Conservation (phyloP, 1,284 basidiomycete species). For the Rhizoctonia solani region DNA sequence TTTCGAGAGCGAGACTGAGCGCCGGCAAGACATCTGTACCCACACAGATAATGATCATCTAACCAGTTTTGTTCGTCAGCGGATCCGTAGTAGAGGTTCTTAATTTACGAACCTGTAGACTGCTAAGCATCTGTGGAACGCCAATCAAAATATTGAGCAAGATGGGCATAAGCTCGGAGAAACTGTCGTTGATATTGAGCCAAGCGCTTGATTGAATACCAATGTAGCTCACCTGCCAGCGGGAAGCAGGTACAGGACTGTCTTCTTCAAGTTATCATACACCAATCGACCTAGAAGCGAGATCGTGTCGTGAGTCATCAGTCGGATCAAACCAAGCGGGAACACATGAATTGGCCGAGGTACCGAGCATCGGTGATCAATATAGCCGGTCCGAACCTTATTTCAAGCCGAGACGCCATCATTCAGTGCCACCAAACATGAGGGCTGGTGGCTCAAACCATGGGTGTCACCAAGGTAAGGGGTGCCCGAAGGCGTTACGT, state of each 20-base stretch:
- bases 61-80: slow-evolving; percentile 46
- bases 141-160: slow-evolving; percentile 57
- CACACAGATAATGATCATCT: slow-evolving; percentile 63
- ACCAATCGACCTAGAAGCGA: slow-evolving; percentile 57
- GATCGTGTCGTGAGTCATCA: neutral
- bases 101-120: slow-evolving; percentile 50
- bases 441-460: neutral
- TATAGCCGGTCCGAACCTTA: no score
- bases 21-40: slow-evolving; percentile 61
- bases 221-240: slow-evolving; percentile 40
- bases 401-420: no score
- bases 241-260: slow-evolving; percentile 48
- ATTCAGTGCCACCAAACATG: neutral
- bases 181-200: slow-evolving; percentile 46
- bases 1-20: slow-evolving; percentile 60
- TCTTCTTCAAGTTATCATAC: slow-evolving; percentile 68
- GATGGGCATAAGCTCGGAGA: slow-evolving; percentile 71
- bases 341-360: slow-evolving; percentile 34
- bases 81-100: slow-evolving; percentile 35
- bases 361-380: no score
- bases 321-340: slow-evolving; percentile 40
- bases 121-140: slow-evolving; percentile 57
- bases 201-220: neutral
- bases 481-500: neutral
- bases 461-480: neutral